A percentile compares a stretch with the other conserved stretches of the same genome.
Conservation (phyloP, 441 rosid species). For the Capsella rubella region DNA sequence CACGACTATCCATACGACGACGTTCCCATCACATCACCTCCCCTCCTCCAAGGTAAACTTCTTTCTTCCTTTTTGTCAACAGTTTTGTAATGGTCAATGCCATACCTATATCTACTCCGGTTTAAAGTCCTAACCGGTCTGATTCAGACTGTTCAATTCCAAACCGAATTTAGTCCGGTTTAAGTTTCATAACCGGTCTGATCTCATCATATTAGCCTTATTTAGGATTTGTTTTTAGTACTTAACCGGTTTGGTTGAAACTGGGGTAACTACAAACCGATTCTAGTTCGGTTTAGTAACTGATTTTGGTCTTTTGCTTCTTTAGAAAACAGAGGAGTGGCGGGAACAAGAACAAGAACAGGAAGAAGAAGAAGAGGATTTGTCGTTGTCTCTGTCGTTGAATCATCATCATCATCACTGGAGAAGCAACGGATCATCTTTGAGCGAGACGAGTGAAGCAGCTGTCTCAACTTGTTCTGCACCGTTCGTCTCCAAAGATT, state of each 20-base stretch:
- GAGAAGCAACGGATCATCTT: constrained; percentile 59
- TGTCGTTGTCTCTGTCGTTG: constrained; percentile 67
- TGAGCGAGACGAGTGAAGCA: constrained; percentile 77
- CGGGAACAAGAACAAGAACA: constrained; percentile 32
- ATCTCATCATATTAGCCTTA: too few relatives aligned
- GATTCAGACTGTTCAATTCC: background rate
- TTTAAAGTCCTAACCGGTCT: constrained; percentile 4
- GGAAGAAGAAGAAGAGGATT: constrained; percentile 44
- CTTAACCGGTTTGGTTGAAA: constrained; percentile 12
- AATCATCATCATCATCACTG: constrained; percentile 47
- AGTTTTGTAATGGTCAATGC: background rate
- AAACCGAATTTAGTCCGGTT: background rate
- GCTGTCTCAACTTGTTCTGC: constrained; percentile 57
- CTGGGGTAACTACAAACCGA: background rate
- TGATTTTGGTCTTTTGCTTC: constrained; percentile 31
- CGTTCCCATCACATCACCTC: constrained; percentile 33
- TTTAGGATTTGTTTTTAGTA: too few relatives aligned
- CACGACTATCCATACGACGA: constrained; percentile 33
- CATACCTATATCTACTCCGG: constrained; percentile 2
- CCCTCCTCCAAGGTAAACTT: constrained; percentile 30
- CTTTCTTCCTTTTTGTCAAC: background rate
- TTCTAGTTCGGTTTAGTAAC: constrained; percentile 23
- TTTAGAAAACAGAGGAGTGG: constrained; percentile 40
- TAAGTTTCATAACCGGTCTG: too few relatives aligned
- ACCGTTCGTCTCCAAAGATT: constrained; percentile 50